Base-by-base conservation (phyloP, 176 grass and related monocot species). In the Cenchrus purpureus region DNA sequence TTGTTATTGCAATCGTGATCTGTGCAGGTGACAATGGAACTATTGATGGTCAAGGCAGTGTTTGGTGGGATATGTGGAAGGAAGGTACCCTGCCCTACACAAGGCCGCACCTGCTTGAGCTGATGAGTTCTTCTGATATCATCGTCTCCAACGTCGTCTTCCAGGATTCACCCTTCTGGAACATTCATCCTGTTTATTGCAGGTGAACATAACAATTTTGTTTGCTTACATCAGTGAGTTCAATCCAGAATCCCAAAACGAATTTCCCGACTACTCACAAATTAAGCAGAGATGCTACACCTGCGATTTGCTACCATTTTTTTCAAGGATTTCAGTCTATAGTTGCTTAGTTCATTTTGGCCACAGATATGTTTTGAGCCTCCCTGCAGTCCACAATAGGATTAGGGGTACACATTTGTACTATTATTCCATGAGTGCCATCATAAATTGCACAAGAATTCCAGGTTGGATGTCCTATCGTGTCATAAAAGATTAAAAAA, bases 61-160 rank as follows among this genome's bases (percentile, higher is more conserved):
- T 90, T 12, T 98, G 93, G 97, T 98, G 97, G 97, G 86, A 95
- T 73, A 95, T 95, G 93, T 98, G 97, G 97, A 95, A 94, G 81
- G 84, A 94, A 74, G 86, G 86, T 51, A 92, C 93, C 45, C 77
- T 98, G 71, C 71, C 52, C 43, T 95, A 90, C 81, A 98, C 97
- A 61, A 91, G 97, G 73, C 93, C 93, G 9, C 79, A 94, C 85
- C 74, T 98, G 16, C 71, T 94, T 37, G 93, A 98, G 90, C 78
- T 98, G 28, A 92, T 92, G 88, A 86, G 90, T 76, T 95, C 91
- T 45, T 92, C 88, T n/a, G 86, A 95, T 87, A 75, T 92, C 28
- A 79, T 98, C 12, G 86, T 98, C 74, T 95, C 91, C 54, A 89
- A 94, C 77, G 61, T 95, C 14, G 84, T 95, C 44, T 94, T 98